Percentiles rank a stretch among this genome's conserved stretches.
These are phyloP conservation scores for Chalara sp. DNA, from an alignment of 2,329 filamentous ascomycete species.

Conservation along the genomic window DNA sequence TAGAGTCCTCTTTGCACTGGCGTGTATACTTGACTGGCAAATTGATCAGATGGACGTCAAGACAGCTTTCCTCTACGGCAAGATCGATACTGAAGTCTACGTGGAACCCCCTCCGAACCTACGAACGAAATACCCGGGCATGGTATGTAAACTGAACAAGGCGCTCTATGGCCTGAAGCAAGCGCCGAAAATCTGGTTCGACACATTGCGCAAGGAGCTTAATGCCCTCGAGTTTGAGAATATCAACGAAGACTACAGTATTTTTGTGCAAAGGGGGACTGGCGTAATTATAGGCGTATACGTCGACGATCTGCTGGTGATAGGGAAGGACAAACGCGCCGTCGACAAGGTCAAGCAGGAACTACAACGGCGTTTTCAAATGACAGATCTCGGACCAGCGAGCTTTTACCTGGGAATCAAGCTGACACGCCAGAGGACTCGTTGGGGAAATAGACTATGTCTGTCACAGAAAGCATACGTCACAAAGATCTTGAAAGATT, in stretches of 20 bases:
- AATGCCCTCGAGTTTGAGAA: slow-evolving; percentile 10
- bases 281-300: slow-evolving; percentile 18
- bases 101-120: slow-evolving; percentile 18
- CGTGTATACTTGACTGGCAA: slow-evolving; percentile 1
- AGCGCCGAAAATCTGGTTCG: slow-evolving; percentile 21
- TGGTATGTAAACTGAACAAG: slow-evolving; percentile 17
- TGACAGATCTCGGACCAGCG: slow-evolving; percentile 18
- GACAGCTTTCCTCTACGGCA: slow-evolving; percentile 24
- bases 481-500: slow-evolving; percentile 14
- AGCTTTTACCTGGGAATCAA: slow-evolving; percentile 22
- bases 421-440: slow-evolving; percentile 15
- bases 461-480: slow-evolving; percentile 20
- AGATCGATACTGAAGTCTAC: slow-evolving; percentile 22
- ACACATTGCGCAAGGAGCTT: slow-evolving; percentile 15
- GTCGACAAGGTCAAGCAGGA: not conserved
- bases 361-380: slow-evolving; percentile 17
- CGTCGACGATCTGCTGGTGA: slow-evolving; percentile 23
- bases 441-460: not conserved
- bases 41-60: slow-evolving; percentile 12
- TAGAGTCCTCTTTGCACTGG: slow-evolving; percentile 5
- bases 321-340: not conserved
- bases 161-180: slow-evolving; percentile 28
- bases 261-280: slow-evolving; percentile 16
- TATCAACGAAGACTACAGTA: slow-evolving; percentile 7
- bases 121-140: not conserved